phyloP scores from a whole-genome alignment of 2,329 filamentous ascomycete genomes.

The Zarea fungicola region DNA sequence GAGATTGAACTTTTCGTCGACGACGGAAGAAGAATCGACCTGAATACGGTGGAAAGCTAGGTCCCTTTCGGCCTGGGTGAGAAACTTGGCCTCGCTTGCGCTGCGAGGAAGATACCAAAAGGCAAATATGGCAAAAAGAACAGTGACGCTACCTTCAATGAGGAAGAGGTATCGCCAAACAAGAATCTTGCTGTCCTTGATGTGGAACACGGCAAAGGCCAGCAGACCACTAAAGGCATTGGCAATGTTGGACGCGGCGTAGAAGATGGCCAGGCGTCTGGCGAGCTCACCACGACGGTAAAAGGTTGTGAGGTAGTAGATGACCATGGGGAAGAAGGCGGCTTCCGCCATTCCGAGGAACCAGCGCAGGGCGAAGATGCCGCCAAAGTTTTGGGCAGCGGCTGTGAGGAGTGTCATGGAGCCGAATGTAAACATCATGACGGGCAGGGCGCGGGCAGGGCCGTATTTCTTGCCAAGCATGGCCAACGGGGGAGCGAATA shows the following conservation, averaged over 20 bases:
- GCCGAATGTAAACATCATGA: conserved; percentile 70
- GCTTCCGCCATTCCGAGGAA: conserved; percentile 51
- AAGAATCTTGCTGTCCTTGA: conserved; percentile 31
- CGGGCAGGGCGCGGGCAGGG: conserved; percentile 59
- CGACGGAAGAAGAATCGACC: conserved; percentile 63
- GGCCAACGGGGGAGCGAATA: conserved; percentile 54
- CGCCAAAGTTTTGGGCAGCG: conserved; percentile 43
- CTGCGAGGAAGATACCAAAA: conserved; percentile 64
- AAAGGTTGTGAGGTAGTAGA: conserved; percentile 49
- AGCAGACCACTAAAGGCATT: conserved; percentile 48
- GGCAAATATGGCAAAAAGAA: conserved; percentile 58
- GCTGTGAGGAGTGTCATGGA: conserved; percentile 57
- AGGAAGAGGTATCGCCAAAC: conserved; percentile 49
- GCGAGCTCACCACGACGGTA: conserved; percentile 44
- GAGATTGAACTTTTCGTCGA: conserved; percentile 48
- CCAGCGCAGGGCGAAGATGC: conserved; percentile 45
- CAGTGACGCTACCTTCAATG: conserved; percentile 51
- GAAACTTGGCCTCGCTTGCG: conserved; percentile 59
- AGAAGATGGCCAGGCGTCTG: conserved; percentile 58
- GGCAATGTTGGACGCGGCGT: conserved; percentile 70
- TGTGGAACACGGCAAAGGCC: conserved; percentile 45
- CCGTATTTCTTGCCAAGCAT: conserved; percentile 69
- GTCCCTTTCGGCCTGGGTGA: conserved; percentile 59
- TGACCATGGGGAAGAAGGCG: conserved; percentile 49
- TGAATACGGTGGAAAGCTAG: conserved; percentile 71